phyloP scores from a whole-genome alignment of 73 alveolate genomes.

The Stentor roeselii region DNA sequence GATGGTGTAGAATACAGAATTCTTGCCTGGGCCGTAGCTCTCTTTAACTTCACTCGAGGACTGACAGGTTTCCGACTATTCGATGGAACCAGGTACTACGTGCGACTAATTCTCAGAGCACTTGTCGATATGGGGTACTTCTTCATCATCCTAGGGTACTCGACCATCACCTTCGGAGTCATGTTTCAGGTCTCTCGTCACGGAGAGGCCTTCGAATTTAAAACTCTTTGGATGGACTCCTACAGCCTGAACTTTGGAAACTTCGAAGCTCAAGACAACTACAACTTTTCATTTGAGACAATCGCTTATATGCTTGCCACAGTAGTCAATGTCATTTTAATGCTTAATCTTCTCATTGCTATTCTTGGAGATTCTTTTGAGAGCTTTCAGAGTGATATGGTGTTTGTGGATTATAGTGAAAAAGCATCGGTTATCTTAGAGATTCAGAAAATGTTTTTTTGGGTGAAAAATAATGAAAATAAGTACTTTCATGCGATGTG shows the following conservation, averaged over 20 bases:
- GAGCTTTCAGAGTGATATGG: not conserved
- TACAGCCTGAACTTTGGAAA: not conserved
- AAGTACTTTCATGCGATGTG: no score
- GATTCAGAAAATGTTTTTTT: not conserved
- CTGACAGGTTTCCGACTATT: not conserved
- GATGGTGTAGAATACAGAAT: no score
- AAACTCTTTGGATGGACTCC: not conserved
- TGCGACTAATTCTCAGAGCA: not conserved
- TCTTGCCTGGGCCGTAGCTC: no score
- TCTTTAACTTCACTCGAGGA: not conserved
- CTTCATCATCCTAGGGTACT: not conserved
- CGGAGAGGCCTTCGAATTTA: not conserved
- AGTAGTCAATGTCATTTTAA: not conserved
- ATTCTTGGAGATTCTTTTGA: constrained; percentile 18
- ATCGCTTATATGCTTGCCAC: not conserved
- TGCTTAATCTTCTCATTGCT: not conserved
- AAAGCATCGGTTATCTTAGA: not conserved
- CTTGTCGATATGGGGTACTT: not conserved
- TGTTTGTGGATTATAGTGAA: not conserved
- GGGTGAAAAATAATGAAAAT: not conserved
- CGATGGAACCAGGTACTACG: not conserved
- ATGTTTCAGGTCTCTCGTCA: not conserved
- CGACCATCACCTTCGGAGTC: constrained; percentile 14
- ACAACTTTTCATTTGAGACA: not conserved
- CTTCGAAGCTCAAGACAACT: not conserved